phyloP scores from a whole-genome alignment of 768 basidiomycete genomes.

The Amanita pseudoporphyria region DNA sequence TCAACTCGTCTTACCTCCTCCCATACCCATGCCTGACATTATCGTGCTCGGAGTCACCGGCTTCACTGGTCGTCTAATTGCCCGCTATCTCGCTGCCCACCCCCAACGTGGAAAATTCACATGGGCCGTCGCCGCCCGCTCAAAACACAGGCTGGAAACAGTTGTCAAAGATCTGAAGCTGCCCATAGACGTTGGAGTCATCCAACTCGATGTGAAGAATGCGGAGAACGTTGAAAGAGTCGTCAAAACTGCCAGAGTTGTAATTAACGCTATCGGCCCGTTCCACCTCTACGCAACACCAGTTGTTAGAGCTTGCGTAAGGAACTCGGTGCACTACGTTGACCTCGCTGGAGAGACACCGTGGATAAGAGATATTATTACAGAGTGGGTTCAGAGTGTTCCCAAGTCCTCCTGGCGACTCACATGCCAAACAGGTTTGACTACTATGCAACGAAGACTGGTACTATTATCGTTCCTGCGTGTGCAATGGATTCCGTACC shows the following conservation, averaged over 20 bases:
- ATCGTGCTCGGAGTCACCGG: slow-evolving; percentile 72
- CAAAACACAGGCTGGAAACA: slow-evolving; percentile 45
- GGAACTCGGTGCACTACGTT: slow-evolving; percentile 71
- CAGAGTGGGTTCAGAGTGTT: slow-evolving; percentile 29
- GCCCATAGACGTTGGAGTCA: slow-evolving; percentile 30
- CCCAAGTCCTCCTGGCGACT: slow-evolving; percentile 1
- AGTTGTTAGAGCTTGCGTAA: slow-evolving; percentile 69
- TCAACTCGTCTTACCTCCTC: neutral
- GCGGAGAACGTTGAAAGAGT: slow-evolving; percentile 41
- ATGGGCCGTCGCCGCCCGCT: slow-evolving; percentile 64
- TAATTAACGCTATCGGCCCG: slow-evolving; percentile 74
- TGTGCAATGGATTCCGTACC: slow-evolving; percentile 76
- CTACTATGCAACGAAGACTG: slow-evolving; percentile 57
- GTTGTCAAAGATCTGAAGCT: slow-evolving; percentile 40
- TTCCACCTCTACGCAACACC: slow-evolving; percentile 65
- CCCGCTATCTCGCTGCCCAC: slow-evolving; percentile 57
- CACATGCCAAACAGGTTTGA: slow-evolving; percentile 43
- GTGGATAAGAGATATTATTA: slow-evolving; percentile 58
- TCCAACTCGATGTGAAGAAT: slow-evolving; percentile 54
- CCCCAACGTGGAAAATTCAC: slow-evolving; percentile 50
- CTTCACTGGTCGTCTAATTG: slow-evolving; percentile 61
- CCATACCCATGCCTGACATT: slow-evolving; percentile 39
- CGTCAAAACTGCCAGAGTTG: slow-evolving; percentile 50
- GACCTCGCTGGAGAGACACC: slow-evolving; percentile 71
- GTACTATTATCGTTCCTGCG: slow-evolving; percentile 69